These are phyloP conservation scores for Paraurostyla sp. DNA, from an alignment of 73 alveolate genomes.

Conservation along the genomic window DNA sequence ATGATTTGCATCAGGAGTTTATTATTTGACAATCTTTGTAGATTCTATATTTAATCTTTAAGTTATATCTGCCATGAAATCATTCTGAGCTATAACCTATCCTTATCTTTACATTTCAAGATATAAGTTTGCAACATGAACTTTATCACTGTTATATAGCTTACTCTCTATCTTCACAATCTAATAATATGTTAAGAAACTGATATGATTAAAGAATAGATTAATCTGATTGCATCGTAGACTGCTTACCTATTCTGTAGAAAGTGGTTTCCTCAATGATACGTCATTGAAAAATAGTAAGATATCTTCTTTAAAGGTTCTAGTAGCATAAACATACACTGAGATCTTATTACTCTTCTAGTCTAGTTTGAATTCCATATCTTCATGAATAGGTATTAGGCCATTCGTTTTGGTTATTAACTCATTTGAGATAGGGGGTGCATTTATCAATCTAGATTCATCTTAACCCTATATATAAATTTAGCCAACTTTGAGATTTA, in stretches of 20 bases:
- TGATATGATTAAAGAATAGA: too few species aligned
- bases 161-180: conserved; percentile 37
- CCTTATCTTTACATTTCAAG: conserved; percentile 54
- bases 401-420: conserved; percentile 26
- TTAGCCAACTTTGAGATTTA: not conserved
- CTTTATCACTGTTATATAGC: conserved; percentile 22
- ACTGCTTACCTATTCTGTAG: conserved; percentile 36
- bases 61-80: conserved; percentile 53
- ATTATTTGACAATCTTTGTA: not conserved
- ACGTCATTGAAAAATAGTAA: conserved; percentile 57
- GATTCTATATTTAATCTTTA: conserved; percentile 34
- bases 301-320: conserved; percentile 50
- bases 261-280: conserved; percentile 32
- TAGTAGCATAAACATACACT: conserved; percentile 20
- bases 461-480: not conserved
- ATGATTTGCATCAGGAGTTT: not conserved
- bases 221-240: too few species aligned
- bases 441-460: conserved; percentile 10
- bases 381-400: conserved; percentile 7
- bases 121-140: conserved; percentile 40
- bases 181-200: not conserved
- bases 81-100: not conserved
- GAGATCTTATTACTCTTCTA: conserved; percentile 16
- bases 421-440: conserved; percentile 1
- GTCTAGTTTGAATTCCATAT: conserved; percentile 47